Evolutionary conservation across 192 early-diverging fungal genomes (phyloP).

Genomic region (Coemansia sp.): DNA sequence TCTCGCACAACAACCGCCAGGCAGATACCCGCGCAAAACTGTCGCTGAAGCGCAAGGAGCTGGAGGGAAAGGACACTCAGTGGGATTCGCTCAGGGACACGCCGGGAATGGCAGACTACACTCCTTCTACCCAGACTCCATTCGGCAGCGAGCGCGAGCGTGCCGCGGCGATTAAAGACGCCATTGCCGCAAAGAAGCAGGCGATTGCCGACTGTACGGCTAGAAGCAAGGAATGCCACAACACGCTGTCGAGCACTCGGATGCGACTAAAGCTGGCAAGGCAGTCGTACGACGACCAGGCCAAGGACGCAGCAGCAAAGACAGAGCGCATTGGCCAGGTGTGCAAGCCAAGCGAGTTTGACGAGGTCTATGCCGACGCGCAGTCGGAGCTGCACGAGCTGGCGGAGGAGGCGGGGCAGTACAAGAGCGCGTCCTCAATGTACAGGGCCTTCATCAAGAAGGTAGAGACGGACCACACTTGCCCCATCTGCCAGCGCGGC

Average conservation of each 20-base stretch:
- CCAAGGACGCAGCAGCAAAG: constrained; percentile 9
- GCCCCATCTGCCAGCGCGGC: constrained; percentile 76
- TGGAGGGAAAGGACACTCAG: constrained; percentile 19
- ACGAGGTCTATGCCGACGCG: constrained; percentile 23
- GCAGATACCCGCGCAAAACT: constrained; percentile 60
- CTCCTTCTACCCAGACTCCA: no score
- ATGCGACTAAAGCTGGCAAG: constrained; percentile 32
- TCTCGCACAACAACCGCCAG: constrained; percentile 54
- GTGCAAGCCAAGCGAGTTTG: constrained; percentile 17
- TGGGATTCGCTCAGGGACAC: constrained; percentile 1
- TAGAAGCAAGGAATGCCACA: constrained; percentile 4
- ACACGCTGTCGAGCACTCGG: constrained; percentile 12
- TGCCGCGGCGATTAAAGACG: constrained; percentile 10
- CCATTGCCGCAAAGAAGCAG: constrained; percentile 21
- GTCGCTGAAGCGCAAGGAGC: constrained; percentile 51
- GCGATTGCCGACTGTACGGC: constrained; percentile 4
- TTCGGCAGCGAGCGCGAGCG: constrained; percentile 16
- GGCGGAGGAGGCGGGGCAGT: constrained; percentile 32
- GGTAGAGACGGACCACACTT: constrained; percentile 59
- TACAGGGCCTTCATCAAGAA: constrained; percentile 63
- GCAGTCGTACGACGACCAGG: constrained; percentile 29
- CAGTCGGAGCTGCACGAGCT: constrained; percentile 48
- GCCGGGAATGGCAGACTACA: constrained; percentile 8
- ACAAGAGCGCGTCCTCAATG: constrained; percentile 54
- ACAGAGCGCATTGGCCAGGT: constrained; percentile 10